Evolutionary conservation across 495 filamentous ascomycete genomes (phyloP).

Genomic region (Haplographium delicatum): DNA sequence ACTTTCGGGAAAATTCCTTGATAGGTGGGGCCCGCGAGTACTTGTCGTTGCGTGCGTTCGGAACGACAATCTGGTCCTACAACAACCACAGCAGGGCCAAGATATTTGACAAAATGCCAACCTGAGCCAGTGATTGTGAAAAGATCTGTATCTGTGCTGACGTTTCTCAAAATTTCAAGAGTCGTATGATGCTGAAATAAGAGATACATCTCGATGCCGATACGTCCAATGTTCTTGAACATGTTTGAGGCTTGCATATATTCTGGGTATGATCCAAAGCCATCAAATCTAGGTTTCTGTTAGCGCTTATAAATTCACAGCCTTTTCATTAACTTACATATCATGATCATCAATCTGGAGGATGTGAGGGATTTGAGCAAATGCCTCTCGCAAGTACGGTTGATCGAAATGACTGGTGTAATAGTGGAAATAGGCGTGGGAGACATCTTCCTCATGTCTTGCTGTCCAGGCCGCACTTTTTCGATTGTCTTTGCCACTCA

Average conservation of each 20-base stretch:
- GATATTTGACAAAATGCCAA: slow-evolving; percentile 97
- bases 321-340: slow-evolving; percentile 63
- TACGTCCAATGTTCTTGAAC: slow-evolving; percentile 96
- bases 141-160: slow-evolving; percentile 78
- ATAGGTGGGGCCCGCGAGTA: slow-evolving; percentile 94
- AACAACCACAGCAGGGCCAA: slow-evolving; percentile 85
- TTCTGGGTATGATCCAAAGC: slow-evolving; percentile 95
- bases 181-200: slow-evolving; percentile 98
- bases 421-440: slow-evolving; percentile 97
- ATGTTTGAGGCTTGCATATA: slow-evolving; percentile 97
- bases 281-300: slow-evolving; percentile 69
- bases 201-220: slow-evolving; percentile 99
- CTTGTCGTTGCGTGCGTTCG: slow-evolving; percentile 83
- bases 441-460: slow-evolving; percentile 88
- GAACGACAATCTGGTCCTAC: slow-evolving; percentile 88
- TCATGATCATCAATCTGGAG: slow-evolving; percentile 95
- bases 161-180: slow-evolving; percentile 82
- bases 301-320: slow-evolving; percentile 2
- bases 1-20: slow-evolving; percentile 96
- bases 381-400: slow-evolving; percentile 85
- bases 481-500: slow-evolving; percentile 84
- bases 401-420: slow-evolving; percentile 98
- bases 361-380: slow-evolving; percentile 94
- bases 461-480: slow-evolving; percentile 90
- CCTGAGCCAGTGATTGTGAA: slow-evolving; percentile 96